Percentiles rank a stretch among this genome's conserved stretches.
phyloP scores from a whole-genome alignment of 176 grass and related monocot genomes.

The Microstegium vimineum region DNA sequence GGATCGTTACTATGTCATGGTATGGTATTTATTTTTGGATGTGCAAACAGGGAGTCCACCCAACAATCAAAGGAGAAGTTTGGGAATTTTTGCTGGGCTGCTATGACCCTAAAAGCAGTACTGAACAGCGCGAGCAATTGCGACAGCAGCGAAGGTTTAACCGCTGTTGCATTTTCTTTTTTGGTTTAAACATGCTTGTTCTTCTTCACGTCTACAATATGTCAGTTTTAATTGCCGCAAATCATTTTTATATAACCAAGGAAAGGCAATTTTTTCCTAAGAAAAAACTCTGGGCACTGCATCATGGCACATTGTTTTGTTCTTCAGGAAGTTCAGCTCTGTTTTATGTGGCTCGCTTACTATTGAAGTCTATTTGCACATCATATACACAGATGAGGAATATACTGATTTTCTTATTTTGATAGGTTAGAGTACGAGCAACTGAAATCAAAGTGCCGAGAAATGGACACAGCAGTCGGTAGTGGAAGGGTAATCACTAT shows the following conservation, averaged over 20 bases:
- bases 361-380: background rate
- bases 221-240: background rate
- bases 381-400: background rate
- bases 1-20: conserved; percentile 2
- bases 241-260: background rate
- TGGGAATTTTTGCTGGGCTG: conserved; percentile 98
- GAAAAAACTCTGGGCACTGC: background rate
- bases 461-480: conserved; percentile 80
- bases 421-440: conserved; percentile 84
- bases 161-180: background rate
- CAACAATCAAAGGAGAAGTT: conserved; percentile 86
- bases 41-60: conserved; percentile 70
- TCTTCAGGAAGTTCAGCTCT: conserved; percentile 4
- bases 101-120: conserved; percentile 86
- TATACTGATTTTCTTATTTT: conserved; percentile 36
- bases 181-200: conserved; percentile 2
- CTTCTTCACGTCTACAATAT: conserved; percentile 5
- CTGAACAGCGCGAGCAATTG: conserved; percentile 66
- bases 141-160: conserved; percentile 71
- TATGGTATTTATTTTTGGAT: conserved; percentile 18
- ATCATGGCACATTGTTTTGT: background rate
- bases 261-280: background rate
- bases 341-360: background rate
- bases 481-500: conserved; percentile 76
- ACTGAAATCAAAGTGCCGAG: conserved; percentile 84